These are phyloP conservation scores for Suhomyces wounanorum DNA, from an alignment of 1,139 yeast species.

Conservation along the genomic window DNA sequence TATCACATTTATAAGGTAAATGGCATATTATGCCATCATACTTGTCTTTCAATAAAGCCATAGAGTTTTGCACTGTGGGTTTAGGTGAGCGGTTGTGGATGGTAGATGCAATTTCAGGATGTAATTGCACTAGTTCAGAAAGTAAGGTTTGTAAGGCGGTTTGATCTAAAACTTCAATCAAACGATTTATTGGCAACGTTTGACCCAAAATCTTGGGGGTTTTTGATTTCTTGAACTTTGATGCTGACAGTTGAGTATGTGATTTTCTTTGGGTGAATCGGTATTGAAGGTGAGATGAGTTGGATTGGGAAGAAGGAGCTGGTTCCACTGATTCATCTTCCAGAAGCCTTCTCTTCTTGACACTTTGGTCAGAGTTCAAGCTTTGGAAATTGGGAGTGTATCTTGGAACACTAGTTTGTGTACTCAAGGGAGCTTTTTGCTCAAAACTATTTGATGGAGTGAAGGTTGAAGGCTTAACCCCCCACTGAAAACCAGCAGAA, in stretches of 20 bases:
- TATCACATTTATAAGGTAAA: slow-evolving; percentile 76
- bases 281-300: slow-evolving; percentile 8
- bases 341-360: slow-evolving; percentile 20
- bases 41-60: slow-evolving; percentile 51
- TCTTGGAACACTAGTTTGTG: slow-evolving; percentile 17
- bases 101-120: slow-evolving; percentile 63
- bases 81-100: slow-evolving; percentile 58
- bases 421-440: not conserved
- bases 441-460: slow-evolving; percentile 1
- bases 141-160: slow-evolving; percentile 55
- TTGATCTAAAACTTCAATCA: slow-evolving; percentile 68
- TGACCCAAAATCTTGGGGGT: slow-evolving; percentile 52
- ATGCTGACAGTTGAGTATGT: slow-evolving; percentile 2
- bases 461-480: slow-evolving; percentile 20
- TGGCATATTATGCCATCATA: slow-evolving; percentile 47
- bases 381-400: slow-evolving; percentile 17
- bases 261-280: slow-evolving; percentile 10
- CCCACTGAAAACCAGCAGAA: slow-evolving; percentile 42
- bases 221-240: slow-evolving; percentile 32
- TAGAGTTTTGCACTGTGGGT: slow-evolving; percentile 55
- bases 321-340: slow-evolving; percentile 16
- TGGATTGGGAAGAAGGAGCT: slow-evolving; percentile 2
- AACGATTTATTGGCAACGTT: slow-evolving; percentile 56
- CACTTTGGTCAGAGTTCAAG: not conserved
- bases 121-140: slow-evolving; percentile 51